Conservation (phyloP, 2,329 filamentous ascomycete species). For the Paracamarosporium sp. region DNA sequence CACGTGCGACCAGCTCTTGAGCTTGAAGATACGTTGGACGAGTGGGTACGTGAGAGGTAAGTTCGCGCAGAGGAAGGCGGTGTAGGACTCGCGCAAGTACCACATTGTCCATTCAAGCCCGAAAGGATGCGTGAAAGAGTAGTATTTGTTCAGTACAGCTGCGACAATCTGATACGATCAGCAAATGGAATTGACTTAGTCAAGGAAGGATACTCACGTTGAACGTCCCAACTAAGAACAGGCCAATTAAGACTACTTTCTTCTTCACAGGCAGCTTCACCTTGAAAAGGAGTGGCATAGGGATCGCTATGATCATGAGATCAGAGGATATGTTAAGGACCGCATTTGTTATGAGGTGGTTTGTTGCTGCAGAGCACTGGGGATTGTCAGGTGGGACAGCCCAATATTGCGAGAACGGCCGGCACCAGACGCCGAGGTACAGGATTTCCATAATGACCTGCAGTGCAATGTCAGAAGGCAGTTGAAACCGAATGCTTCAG, state of each 20-base stretch:
- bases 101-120: conserved; percentile 64
- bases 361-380: conserved; percentile 53
- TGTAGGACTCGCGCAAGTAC: conserved; percentile 65
- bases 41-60: conserved; percentile 67
- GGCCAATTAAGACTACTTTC: conserved; percentile 61
- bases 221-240: conserved; percentile 62
- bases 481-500: neutral
- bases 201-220: conserved; percentile 24
- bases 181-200: neutral
- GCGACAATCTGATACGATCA: conserved; percentile 55
- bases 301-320: conserved; percentile 53
- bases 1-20: conserved; percentile 40
- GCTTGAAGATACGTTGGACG: conserved; percentile 55
- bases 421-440: conserved; percentile 63
- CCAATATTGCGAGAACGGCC: conserved; percentile 61
- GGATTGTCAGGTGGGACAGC: conserved; percentile 50
- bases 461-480: neutral
- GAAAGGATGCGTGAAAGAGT: conserved; percentile 65
- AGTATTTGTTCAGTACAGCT: conserved; percentile 67
- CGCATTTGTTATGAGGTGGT: conserved; percentile 49
- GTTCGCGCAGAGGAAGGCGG: conserved; percentile 67
- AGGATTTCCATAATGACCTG: conserved; percentile 54
- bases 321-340: conserved; percentile 56
- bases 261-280: conserved; percentile 53
- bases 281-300: conserved; percentile 54